A percentile compares a stretch with the other conserved stretches of the same genome.
Conservation (phyloP, 1,139 yeast genomes). For the Pichia sp. region DNA sequence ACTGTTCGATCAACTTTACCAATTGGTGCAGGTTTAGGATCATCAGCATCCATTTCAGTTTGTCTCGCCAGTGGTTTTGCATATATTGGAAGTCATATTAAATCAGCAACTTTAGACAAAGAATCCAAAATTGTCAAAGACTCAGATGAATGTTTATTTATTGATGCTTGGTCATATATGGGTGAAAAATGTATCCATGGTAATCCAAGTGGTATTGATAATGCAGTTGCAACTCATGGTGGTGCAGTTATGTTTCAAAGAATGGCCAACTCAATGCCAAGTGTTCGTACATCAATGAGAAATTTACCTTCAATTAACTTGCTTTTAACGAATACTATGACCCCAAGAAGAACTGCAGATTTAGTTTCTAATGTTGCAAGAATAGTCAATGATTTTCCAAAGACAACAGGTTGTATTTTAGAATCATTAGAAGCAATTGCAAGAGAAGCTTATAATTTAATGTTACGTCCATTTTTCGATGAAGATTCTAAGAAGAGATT, state of each 20-base stretch:
- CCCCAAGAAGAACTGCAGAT: conserved; percentile 81
- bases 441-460: conserved; percentile 57
- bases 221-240: conserved; percentile 92
- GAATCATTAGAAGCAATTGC: conserved; percentile 68
- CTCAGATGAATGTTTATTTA: conserved; percentile 47
- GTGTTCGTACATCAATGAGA: conserved; percentile 58
- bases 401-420: conserved; percentile 51
- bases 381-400: conserved; percentile 48
- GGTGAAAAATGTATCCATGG: conserved; percentile 97
- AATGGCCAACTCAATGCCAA: conserved; percentile 47
- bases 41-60: conserved; percentile 87
- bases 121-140: conserved; percentile 30
- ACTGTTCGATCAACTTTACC: conserved; percentile 80
- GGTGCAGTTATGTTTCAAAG: conserved; percentile 92
- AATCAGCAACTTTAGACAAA: conserved; percentile 27
- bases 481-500: conserved; percentile 41
- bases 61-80: conserved; percentile 75
- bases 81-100: conserved; percentile 51
- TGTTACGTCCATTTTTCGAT: conserved; percentile 48
- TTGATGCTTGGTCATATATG: conserved; percentile 83
- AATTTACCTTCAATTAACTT: conserved; percentile 72
- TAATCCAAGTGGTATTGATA: conserved; percentile 95
- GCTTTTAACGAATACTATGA: conserved; percentile 74
- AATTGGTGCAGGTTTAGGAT: conserved; percentile 95
- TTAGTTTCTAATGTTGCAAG: conserved; percentile 73